Conservation (phyloP, 2,329 filamentous ascomycete genomes). For the Aureobasidium pullulans region DNA sequence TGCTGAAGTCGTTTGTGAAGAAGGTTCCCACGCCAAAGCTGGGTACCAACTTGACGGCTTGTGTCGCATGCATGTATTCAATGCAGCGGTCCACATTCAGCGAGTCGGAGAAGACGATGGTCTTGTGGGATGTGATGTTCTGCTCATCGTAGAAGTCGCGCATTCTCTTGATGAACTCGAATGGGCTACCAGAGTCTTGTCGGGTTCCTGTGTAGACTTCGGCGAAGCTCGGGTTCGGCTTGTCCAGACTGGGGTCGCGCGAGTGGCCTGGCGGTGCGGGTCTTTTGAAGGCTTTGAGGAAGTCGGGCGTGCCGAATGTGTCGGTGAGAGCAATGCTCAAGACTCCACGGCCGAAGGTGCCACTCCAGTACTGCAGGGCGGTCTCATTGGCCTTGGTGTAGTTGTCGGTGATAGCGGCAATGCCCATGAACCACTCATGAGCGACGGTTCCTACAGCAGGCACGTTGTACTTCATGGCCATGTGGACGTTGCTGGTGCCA, state of each 20-base stretch:
- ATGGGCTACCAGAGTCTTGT: constrained; percentile 84
- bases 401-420: constrained; percentile 80
- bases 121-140: constrained; percentile 73
- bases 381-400: constrained; percentile 79
- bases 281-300: constrained; percentile 75
- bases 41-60: constrained; percentile 71
- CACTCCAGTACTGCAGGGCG: constrained; percentile 80
- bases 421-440: constrained; percentile 99
- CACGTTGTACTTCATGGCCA: constrained; percentile 87
- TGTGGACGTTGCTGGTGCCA: constrained; percentile 93
- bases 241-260: constrained; percentile 14
- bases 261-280: constrained; percentile 41
- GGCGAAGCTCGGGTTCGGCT: constrained; percentile 56
- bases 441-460: constrained; percentile 82
- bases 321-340: constrained; percentile 88
- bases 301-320: constrained; percentile 88
- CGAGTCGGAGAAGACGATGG: constrained; percentile 91
- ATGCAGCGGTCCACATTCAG: constrained; percentile 85
- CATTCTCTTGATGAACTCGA: constrained; percentile 70
- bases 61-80: constrained; percentile 78
- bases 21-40: constrained; percentile 94
- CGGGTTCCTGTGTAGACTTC: constrained; percentile 76
- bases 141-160: constrained; percentile 70
- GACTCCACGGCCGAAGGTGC: constrained; percentile 75
- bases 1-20: constrained; percentile 84